These are phyloP conservation scores for Trichophyton verrucosum DNA, from an alignment of 2,329 filamentous ascomycete genomes.

Conservation along the genomic window DNA sequence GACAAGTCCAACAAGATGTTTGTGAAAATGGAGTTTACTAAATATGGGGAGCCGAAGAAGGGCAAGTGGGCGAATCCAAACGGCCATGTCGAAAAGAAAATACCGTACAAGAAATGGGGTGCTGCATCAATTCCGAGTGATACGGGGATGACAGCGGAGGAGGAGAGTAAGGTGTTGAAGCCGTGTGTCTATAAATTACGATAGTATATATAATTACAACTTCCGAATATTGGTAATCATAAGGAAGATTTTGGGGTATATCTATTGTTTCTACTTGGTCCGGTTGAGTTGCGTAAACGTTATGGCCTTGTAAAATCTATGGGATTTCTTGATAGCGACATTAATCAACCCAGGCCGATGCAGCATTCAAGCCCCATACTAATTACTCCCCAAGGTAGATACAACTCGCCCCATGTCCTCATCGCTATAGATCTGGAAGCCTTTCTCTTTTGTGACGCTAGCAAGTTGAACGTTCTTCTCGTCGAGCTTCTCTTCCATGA, in stretches of 20 bases:
- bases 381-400: conserved; percentile 47
- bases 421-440: conserved; percentile 96
- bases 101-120: conserved; percentile 41
- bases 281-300: neutral
- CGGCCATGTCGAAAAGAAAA: neutral
- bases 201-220: conserved; percentile 28
- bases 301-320: neutral
- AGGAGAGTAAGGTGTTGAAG: conserved; percentile 65
- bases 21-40: conserved; percentile 90
- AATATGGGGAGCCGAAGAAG: conserved; percentile 59
- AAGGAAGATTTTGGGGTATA: no score
- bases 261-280: no score
- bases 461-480: conserved; percentile 97
- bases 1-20: conserved; percentile 96
- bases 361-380: conserved; percentile 10
- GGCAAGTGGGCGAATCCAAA: conserved; percentile 50
- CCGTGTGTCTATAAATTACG: conserved; percentile 93
- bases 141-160: conserved; percentile 45
- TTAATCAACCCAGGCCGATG: neutral
- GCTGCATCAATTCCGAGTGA: conserved; percentile 43
- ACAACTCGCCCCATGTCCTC: conserved; percentile 94
- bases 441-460: conserved; percentile 93
- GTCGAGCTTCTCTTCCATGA: conserved; percentile 99
- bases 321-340: neutral
- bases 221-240: neutral